A percentile compares a stretch with the other conserved stretches of the same genome.
Conservation (phyloP, 768 basidiomycete genomes). For the Rhizopogon salebrosus region DNA sequence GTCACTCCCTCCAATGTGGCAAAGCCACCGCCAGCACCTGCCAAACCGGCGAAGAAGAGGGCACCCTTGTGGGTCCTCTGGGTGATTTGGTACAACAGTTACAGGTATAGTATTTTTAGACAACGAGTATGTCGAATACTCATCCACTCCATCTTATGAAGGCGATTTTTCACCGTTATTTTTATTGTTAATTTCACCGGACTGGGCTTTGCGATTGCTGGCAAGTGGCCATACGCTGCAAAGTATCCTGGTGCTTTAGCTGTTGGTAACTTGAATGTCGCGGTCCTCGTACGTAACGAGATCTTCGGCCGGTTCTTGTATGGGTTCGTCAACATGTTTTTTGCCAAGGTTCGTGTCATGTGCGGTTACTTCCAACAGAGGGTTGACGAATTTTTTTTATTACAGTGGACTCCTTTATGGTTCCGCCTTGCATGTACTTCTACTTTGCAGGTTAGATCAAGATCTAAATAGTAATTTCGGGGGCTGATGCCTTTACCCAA, state of each 20-base stretch:
- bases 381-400: neutral
- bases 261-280: conserved; percentile 65
- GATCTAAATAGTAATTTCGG: neutral
- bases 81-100: conserved; percentile 75
- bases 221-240: conserved; percentile 63
- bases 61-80: conserved; percentile 56
- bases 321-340: conserved; percentile 61
- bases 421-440: conserved; percentile 72
- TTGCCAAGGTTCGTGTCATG: conserved; percentile 53
- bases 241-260: conserved; percentile 67
- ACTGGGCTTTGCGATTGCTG: conserved; percentile 53
- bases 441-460: conserved; percentile 48
- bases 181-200: conserved; percentile 57
- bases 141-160: conserved; percentile 18
- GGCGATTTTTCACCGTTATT: conserved; percentile 69
- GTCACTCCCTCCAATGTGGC: conserved; percentile 28
- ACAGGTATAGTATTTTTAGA: conserved; percentile 41
- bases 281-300: conserved; percentile 78
- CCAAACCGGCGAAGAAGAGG: conserved; percentile 47
- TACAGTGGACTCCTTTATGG: conserved; percentile 68
- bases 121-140: neutral
- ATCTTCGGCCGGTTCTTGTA: conserved; percentile 77
- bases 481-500: conserved; percentile 6
- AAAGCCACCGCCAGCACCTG: conserved; percentile 29
- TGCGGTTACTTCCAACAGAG: neutral